A percentile compares a stretch with the other conserved stretches of the same genome.
Conservation (phyloP, 805 yeast species). For the Sungouiozyma intestinalis region DNA sequence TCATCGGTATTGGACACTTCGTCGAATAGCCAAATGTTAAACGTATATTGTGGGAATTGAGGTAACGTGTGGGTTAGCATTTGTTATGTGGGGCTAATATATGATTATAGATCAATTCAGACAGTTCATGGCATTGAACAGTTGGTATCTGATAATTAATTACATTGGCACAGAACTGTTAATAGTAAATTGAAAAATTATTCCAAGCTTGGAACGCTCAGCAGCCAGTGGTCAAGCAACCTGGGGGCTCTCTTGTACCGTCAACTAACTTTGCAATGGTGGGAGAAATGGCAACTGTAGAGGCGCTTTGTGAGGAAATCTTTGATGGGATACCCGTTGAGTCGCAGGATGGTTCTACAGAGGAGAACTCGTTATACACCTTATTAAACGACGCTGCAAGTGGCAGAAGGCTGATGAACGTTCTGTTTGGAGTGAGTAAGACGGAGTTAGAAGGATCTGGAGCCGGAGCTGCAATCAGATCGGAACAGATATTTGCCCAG, state of each 20-base stretch:
- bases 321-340: neutral
- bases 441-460: neutral
- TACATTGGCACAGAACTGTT: neutral
- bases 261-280: too few relatives aligned
- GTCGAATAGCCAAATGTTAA: conserved; percentile 36
- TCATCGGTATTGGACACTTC: conserved; percentile 36
- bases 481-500: conserved; percentile 1
- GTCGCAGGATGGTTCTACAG: neutral
- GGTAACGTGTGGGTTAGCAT: conserved; percentile 29
- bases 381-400: conserved; percentile 17
- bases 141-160: too few relatives aligned
- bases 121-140: too few relatives aligned
- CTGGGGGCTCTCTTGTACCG: too few relatives aligned
- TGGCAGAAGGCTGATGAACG: conserved; percentile 20
- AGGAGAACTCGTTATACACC: conserved; percentile 10
- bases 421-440: conserved; percentile 7
- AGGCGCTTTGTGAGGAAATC: neutral
- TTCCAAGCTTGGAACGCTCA: neutral
- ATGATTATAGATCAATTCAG: neutral
- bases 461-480: conserved; percentile 1
- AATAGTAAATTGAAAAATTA: neutral
- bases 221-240: neutral
- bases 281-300: neutral
- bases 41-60: conserved; percentile 34
- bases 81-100: neutral